These are phyloP conservation scores for Venturia carpophila DNA, from an alignment of 2,329 filamentous ascomycete species.

Conservation along the genomic window DNA sequence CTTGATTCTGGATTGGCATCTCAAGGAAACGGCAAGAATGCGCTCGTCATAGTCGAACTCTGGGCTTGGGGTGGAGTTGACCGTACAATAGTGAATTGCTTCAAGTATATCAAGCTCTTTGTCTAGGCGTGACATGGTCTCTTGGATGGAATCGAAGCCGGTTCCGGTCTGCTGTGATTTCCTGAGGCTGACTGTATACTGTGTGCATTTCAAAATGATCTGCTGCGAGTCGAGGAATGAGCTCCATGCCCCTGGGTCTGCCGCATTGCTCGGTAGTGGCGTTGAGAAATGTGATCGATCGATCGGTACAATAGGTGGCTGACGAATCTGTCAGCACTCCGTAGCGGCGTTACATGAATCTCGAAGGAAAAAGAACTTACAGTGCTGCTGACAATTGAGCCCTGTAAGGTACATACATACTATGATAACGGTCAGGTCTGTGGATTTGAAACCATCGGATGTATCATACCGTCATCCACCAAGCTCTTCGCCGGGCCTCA, in stretches of 20 bases:
- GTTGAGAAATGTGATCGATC: conserved; percentile 6
- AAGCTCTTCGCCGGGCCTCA: conserved; percentile 41
- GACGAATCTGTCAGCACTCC: not conserved
- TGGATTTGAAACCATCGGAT: not conserved
- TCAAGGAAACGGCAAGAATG: conserved; percentile 38
- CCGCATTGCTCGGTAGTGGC: conserved; percentile 34
- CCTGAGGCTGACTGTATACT: conserved; percentile 44
- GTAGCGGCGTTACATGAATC: conserved; percentile 26
- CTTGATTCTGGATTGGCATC: conserved; percentile 44
- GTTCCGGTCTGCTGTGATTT: conserved; percentile 33
- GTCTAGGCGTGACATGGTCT: conserved; percentile 11
- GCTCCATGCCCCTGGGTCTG: conserved; percentile 37
- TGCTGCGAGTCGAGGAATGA: conserved; percentile 42
- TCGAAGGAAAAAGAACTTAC: conserved; percentile 22
- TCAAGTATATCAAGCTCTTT: not conserved
- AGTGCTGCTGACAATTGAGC: conserved; percentile 42
- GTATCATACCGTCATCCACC: conserved; percentile 45
- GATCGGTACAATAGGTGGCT: conserved; percentile 37
- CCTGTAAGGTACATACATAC: conserved; percentile 45
- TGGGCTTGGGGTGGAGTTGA: conserved; percentile 25
- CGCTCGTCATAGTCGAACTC: conserved; percentile 36
- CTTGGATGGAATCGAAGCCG: conserved; percentile 29
- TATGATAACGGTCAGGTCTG: conserved; percentile 21
- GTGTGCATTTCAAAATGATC: conserved; percentile 40
- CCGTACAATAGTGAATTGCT: not conserved